Conservation (phyloP, 768 basidiomycete species). For the Rhodosporidiobolus sp. region DNA sequence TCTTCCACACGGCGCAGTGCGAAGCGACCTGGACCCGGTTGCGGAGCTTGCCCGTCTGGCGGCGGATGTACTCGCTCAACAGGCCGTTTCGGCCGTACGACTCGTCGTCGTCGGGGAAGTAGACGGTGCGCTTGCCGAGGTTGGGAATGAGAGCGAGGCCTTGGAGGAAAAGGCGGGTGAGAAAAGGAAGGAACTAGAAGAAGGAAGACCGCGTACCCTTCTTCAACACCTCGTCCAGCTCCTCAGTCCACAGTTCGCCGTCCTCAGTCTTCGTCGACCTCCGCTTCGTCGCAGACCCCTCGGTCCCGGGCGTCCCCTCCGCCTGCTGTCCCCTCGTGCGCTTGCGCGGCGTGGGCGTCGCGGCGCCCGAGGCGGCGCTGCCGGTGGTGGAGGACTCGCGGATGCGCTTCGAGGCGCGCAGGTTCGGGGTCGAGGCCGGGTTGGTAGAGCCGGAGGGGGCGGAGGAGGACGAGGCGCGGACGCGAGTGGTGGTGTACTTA, state of each 20-base stretch:
- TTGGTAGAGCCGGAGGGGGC: background rate
- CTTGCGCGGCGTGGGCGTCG: background rate
- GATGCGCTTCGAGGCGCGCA: background rate
- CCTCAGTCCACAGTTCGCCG: background rate
- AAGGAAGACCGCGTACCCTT: background rate
- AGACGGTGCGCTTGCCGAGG: constrained; percentile 19
- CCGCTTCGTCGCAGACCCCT: background rate
- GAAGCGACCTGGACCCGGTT: constrained; percentile 1
- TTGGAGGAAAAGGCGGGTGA: background rate
- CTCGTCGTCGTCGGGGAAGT: background rate
- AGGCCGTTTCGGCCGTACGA: constrained; percentile 19
- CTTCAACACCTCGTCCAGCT: background rate
- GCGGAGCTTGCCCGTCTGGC: constrained; percentile 20
- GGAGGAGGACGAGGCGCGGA: background rate
- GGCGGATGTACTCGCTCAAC: constrained; percentile 18
- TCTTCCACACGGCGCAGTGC: constrained; percentile 1
- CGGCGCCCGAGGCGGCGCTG: background rate
- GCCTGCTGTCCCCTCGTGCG: background rate
- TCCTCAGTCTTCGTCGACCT: background rate
- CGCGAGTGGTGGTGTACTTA: background rate
- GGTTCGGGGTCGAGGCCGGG: background rate
- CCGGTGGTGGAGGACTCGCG: background rate
- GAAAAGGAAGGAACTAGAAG: too few relatives aligned
- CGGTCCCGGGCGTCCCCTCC: background rate
- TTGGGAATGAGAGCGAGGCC: constrained; percentile 9